Evolutionary conservation across 805 yeast genomes (phyloP), one percentile per base, ranked within the genome.

Genomic region (Candida cerambycidarum): DNA sequence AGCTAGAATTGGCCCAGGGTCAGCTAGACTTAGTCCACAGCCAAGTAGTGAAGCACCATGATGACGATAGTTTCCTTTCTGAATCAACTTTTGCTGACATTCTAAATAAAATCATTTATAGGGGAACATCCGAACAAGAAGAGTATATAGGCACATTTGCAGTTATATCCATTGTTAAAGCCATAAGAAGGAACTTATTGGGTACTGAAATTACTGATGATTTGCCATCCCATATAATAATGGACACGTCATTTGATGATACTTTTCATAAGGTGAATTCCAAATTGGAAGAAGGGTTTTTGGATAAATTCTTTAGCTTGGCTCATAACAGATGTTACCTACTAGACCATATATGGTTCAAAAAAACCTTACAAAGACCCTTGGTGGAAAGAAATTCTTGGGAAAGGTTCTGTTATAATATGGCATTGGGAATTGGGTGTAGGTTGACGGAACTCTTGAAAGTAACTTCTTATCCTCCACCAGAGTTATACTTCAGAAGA

Each of bases 101-200:
- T 10, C 14, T 47, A 7, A 32, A 45, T 4, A 47, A 44, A 23
- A 33, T 47, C 5, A 23, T 47, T 13, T 42, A 42, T 28, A 17
- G 43, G 17, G 36, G 41, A 3, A 6, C 39, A 3, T 33, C 19
- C n/a, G 48, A 48, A 16, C 27, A 38, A 12, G 31, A 42, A 5
- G 52, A 48, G 17, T 45, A 48, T 29, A 48, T 48, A 11, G 52
- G 52, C 1, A 33, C 43, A 5, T 48, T 48, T 45, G 52, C 52
- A 1, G 48, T 48, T 11, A 48, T 48, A 15, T 27, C 45, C 4
- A 48, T 48, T 19, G 52, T 48, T 10, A 32, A 45, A 32, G 42
- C 45, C 12, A 48, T 48, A 7, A 21, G 38, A 11, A 48, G 43
- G 19, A 32, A 38, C 17, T 18, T 27, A 14, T 25, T 48, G 5